Conservation (phyloP, 306 rosid species). For the Fragaria vesca region DNA sequence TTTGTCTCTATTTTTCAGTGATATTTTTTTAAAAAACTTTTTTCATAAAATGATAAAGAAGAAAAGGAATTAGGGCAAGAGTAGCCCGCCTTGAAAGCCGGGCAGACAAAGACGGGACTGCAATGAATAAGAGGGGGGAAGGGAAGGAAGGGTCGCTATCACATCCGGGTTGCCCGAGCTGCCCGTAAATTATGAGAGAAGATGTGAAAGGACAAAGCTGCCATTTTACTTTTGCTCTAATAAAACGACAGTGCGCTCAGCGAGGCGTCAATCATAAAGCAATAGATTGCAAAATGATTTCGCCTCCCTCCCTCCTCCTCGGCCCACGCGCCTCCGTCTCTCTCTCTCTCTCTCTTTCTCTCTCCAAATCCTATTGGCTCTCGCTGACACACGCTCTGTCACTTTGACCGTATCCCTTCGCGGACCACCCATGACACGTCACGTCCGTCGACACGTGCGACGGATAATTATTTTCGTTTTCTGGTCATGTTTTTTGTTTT, state of each 20-base stretch:
- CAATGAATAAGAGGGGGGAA: slow-evolving; percentile 12
- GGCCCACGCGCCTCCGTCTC: slow-evolving; percentile 8
- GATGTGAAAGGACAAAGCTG: slow-evolving; percentile 48
- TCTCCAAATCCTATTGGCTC: slow-evolving; percentile 12
- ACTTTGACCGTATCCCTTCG: slow-evolving; percentile 27
- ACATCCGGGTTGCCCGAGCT: slow-evolving; percentile 41
- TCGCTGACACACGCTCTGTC: slow-evolving; percentile 21
- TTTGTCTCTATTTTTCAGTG: neutral
- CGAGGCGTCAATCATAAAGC: slow-evolving; percentile 68
- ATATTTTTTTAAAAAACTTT: neutral
- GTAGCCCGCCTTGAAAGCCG: slow-evolving; percentile 65
- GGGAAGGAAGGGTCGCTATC: slow-evolving; percentile 46
- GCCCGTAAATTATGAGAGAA: slow-evolving; percentile 16
- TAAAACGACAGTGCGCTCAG: slow-evolving; percentile 47
- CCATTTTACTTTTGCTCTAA: slow-evolving; percentile 13
- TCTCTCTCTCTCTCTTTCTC: neutral
- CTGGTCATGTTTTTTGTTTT: slow-evolving; percentile 33
- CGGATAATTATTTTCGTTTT: slow-evolving; percentile 3
- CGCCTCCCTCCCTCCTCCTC: neutral
- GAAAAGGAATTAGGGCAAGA: neutral
- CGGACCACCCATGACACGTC: slow-evolving; percentile 31
- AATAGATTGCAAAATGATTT: slow-evolving; percentile 62
- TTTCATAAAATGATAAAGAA: neutral
- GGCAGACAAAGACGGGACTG: slow-evolving; percentile 58
- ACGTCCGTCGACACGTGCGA: slow-evolving; percentile 38